Conservation (phyloP, 306 rosid species). For the Lithocarpus polystachyus region DNA sequence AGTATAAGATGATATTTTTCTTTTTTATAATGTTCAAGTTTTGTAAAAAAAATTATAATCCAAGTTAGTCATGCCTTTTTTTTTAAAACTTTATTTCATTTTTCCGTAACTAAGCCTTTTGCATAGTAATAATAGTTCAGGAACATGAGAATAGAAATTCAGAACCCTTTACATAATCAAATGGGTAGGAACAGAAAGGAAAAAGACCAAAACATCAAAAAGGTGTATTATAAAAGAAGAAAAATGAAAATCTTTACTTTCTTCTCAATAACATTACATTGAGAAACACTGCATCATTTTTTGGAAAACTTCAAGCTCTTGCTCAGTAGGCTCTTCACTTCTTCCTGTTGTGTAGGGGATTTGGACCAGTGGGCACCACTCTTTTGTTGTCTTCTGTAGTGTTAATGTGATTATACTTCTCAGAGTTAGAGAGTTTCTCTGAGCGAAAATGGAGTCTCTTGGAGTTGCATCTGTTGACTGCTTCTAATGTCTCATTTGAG, state of each 20-base stretch:
- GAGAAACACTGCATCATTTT: background rate
- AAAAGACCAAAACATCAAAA: background rate
- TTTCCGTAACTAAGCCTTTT: conserved; percentile 10
- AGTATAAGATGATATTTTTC: too few relatives aligned
- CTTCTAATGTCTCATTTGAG: conserved; percentile 20
- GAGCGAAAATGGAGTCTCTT: conserved; percentile 23
- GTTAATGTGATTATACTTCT: conserved; percentile 8
- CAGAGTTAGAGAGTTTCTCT: conserved; percentile 26
- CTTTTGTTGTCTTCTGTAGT: conserved; percentile 61
- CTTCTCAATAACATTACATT: background rate
- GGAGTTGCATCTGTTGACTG: conserved; percentile 29
- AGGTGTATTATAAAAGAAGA: background rate
- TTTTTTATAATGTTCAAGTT: background rate
- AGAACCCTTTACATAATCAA: background rate
- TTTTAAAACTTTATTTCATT: conserved; percentile 24
- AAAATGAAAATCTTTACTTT: background rate
- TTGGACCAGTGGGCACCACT: conserved; percentile 85
- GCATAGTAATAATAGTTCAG: background rate
- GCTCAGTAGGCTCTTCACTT: background rate
- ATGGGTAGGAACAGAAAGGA: background rate
- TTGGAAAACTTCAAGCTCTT: background rate
- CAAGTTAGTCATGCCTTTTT: background rate
- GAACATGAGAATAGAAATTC: background rate
- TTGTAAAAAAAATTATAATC: background rate
- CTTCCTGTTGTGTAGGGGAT: conserved; percentile 83